Evolutionary conservation across 805 yeast species (phyloP).

Genomic region (Metschnikowia henanensis): DNA sequence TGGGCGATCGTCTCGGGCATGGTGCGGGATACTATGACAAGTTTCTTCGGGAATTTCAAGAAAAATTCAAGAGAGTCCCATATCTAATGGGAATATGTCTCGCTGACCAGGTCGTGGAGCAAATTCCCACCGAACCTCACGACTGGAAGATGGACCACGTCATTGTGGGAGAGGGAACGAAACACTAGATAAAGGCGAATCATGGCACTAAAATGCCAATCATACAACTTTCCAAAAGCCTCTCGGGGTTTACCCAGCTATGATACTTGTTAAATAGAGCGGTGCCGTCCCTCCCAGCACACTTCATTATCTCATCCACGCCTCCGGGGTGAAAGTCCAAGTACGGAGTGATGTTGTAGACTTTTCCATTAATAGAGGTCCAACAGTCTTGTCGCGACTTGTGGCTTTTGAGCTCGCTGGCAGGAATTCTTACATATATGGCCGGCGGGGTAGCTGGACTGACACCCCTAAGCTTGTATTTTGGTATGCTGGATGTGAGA

Average conservation of each 20-base stretch:
- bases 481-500: constrained; percentile 43
- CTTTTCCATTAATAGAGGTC: constrained; percentile 79
- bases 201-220: constrained; percentile 51
- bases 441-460: constrained; percentile 54
- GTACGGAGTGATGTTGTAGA: constrained; percentile 85
- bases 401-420: constrained; percentile 62
- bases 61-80: constrained; percentile 32
- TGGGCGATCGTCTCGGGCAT: constrained; percentile 71
- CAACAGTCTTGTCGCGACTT: constrained; percentile 69
- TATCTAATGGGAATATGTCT: constrained; percentile 63
- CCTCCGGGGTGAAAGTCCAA: constrained; percentile 94
- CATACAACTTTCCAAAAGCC: constrained; percentile 74
- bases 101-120: constrained; percentile 55
- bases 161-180: constrained; percentile 34
- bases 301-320: constrained; percentile 65
- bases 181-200: not conserved
- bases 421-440: constrained; percentile 47
- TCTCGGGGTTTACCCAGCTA: constrained; percentile 77
- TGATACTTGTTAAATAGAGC: constrained; percentile 68
- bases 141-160: constrained; percentile 62
- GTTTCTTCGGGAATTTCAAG: constrained; percentile 23
- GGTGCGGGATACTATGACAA: constrained; percentile 95
- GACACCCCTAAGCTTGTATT: constrained; percentile 53
- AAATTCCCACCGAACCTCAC: constrained; percentile 59
- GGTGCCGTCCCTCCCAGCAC: constrained; percentile 87